phyloP scores from a whole-genome alignment of 768 basidiomycete genomes.

The Phaeotremella fagi region DNA sequence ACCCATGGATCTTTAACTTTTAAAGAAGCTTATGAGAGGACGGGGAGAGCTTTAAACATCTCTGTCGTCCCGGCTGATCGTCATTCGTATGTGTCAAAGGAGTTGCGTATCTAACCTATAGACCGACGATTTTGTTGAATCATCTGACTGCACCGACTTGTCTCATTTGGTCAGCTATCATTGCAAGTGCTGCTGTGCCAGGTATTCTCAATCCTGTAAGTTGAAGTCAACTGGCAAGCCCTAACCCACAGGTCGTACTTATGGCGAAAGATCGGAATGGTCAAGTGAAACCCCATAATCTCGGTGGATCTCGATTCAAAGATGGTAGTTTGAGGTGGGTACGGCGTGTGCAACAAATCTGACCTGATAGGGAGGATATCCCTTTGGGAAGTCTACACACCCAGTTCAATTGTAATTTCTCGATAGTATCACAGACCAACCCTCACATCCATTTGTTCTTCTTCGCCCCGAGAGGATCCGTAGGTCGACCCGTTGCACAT shows the following conservation, averaged over 20 bases:
- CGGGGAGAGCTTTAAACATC: conserved; percentile 88
- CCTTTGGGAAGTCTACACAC: conserved; percentile 67
- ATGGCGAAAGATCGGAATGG: conserved; percentile 86
- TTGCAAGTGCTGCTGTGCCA: conserved; percentile 91
- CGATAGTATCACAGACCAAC: conserved; percentile 92
- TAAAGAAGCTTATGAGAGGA: conserved; percentile 85
- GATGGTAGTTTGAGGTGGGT: conserved; percentile 79
- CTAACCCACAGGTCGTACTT: conserved; percentile 58
- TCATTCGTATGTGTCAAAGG: conserved; percentile 62
- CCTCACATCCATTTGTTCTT: conserved; percentile 82
- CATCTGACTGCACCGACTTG: conserved; percentile 87
- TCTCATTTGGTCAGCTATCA: conserved; percentile 53
- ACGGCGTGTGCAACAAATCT: background rate
- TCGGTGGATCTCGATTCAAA: conserved; percentile 81
- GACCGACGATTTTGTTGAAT: conserved; percentile 92
- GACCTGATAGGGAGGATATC: conserved; percentile 69
- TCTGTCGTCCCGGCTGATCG: conserved; percentile 86
- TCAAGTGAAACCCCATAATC: conserved; percentile 80
- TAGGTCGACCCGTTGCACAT: conserved; percentile 87
- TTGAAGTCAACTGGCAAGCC: background rate
- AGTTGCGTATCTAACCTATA: conserved; percentile 40
- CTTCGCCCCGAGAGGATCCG: conserved; percentile 61
- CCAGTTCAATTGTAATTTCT: conserved; percentile 69
- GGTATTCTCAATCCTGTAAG: conserved; percentile 81
- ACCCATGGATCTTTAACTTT: conserved; percentile 92